A percentile compares a stretch with the other conserved stretches of the same genome.
These are phyloP conservation scores for Aspergillus sp. DNA, from an alignment of 2,329 filamentous ascomycete species.

Conservation along the genomic window DNA sequence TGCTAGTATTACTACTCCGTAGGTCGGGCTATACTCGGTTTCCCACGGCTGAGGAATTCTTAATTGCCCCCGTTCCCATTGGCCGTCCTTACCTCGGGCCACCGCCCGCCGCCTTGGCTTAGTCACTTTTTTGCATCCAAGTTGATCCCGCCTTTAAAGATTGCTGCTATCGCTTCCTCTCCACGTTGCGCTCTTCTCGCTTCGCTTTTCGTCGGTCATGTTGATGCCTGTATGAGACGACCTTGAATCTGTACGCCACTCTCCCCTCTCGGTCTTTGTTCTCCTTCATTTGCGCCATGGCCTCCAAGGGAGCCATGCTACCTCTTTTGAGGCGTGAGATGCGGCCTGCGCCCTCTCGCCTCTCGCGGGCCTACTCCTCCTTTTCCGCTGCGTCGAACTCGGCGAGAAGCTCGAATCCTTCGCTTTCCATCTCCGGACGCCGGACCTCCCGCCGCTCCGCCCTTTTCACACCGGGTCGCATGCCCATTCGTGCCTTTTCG, in stretches of 20 bases:
- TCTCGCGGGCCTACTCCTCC: conserved; percentile 28
- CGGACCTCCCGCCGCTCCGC: conserved; percentile 20
- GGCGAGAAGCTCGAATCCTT: conserved; percentile 18
- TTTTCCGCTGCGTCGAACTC: conserved; percentile 22
- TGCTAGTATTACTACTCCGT: too few species aligned
- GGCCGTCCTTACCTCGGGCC: conserved; percentile 28
- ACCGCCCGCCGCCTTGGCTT: not conserved
- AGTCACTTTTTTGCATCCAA: conserved; percentile 4
- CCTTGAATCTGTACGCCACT: not conserved
- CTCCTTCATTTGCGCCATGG: conserved; percentile 29
- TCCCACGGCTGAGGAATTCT: conserved; percentile 19
- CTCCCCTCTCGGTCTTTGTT: conserved; percentile 5
- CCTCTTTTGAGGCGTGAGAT: conserved; percentile 45
- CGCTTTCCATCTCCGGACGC: conserved; percentile 19
- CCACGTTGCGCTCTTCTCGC: not conserved
- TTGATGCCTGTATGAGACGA: not conserved
- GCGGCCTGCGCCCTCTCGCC: conserved; percentile 28
- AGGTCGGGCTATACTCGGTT: conserved; percentile 1
- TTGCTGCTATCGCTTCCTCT: not conserved
- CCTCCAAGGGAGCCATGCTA: conserved; percentile 40
- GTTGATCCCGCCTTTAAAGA: not conserved
- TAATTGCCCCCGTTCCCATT: conserved; percentile 28
- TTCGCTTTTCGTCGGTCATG: not conserved
- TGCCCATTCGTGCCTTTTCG: conserved; percentile 46
- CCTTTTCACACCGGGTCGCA: conserved; percentile 17